Conservation (phyloP, 2,329 filamentous ascomycete genomes). For the Trichoderma aggressivum region DNA sequence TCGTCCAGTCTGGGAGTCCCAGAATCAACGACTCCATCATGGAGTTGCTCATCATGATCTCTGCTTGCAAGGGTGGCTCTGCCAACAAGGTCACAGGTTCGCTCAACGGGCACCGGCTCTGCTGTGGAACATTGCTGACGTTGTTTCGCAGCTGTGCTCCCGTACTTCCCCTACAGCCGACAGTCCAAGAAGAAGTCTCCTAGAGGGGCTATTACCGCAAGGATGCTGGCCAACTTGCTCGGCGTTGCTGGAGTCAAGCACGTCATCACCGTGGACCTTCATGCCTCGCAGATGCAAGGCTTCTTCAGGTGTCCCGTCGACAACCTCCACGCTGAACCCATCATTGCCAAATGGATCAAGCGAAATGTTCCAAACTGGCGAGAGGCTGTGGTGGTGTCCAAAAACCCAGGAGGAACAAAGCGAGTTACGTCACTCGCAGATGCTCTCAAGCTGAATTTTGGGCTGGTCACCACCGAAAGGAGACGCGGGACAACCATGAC, state of each 20-base stretch:
- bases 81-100: slow-evolving; percentile 93
- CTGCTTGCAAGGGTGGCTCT: slow-evolving; percentile 95
- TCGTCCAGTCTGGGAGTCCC: slow-evolving; percentile 92
- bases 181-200: slow-evolving; percentile 99
- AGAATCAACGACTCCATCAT: slow-evolving; percentile 99
- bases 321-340: slow-evolving; percentile 91
- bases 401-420: slow-evolving; percentile 97
- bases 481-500: slow-evolving; percentile 68
- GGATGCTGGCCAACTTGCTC: slow-evolving; percentile 94
- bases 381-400: slow-evolving; percentile 93
- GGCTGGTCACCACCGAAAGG: slow-evolving; percentile 85
- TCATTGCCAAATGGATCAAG: slow-evolving; percentile 93
- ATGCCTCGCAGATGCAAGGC: slow-evolving; percentile 98
- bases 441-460: slow-evolving; percentile 94
- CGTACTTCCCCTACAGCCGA: slow-evolving; percentile 98
- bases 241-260: slow-evolving; percentile 93
- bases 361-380: slow-evolving; percentile 84
- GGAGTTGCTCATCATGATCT: slow-evolving; percentile 99
- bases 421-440: slow-evolving; percentile 94
- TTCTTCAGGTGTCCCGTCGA: slow-evolving; percentile 98
- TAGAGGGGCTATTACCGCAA: slow-evolving; percentile 89
- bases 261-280: slow-evolving; percentile 94
- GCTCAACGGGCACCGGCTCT: slow-evolving; percentile 27
- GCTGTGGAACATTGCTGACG: slow-evolving; percentile 8
- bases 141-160: slow-evolving; percentile 65